Base-by-base conservation (phyloP, 1,284 basidiomycete species). In the Malassezia caprae region DNA sequence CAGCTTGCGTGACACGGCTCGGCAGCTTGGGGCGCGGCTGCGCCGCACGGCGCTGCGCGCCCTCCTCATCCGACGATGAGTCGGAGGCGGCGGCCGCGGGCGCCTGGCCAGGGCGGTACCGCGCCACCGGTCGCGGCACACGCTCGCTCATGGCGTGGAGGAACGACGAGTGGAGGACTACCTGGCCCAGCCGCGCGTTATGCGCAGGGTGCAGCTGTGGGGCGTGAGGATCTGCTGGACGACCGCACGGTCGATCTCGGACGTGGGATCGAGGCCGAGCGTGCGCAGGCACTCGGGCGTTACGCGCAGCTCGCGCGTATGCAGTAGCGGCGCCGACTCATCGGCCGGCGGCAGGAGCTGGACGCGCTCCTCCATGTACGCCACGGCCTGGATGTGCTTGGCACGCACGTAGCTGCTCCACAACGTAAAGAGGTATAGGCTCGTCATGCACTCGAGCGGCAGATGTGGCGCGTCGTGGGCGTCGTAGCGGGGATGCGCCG, bases 81-180 rank as follows among this genome's bases (percentile, higher is more conserved):
- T 45, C 46, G 1, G n/a, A 40, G 15, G 4, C 39, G 13, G 26
- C 49, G 5, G 34, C 37, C 19, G 39, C 51, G 11, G 70, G 72
- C 15, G 65, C 67, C 56, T 72, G 68, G 34, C 72, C 72, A 0
- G 71, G 68, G 23, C 72, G 61, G 41, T 75, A 75, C 21, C 72
- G 58, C 4, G 68, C 61, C 2, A 59, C 72, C 8, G 72, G 62
- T 8, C 70, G 52, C 2, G 63, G 23, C 10, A 73, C 60, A 17
- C 57, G 44, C 40, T 31, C 40, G 48, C 48, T 28, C 35, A 28
- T 32, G 28, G 44, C 21, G 30, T 21, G 27, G 19, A 32, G 44
- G n/a, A 13, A 45, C 24, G 21, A 23, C n/a, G 21, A 44, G n/a
- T 26, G 27, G 27, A 45, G 11, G 26, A 30, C 27, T 24, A 45